These are phyloP conservation scores for Eutrema japonicum DNA, from an alignment of 345 rosid genomes.

Conservation along the genomic window DNA sequence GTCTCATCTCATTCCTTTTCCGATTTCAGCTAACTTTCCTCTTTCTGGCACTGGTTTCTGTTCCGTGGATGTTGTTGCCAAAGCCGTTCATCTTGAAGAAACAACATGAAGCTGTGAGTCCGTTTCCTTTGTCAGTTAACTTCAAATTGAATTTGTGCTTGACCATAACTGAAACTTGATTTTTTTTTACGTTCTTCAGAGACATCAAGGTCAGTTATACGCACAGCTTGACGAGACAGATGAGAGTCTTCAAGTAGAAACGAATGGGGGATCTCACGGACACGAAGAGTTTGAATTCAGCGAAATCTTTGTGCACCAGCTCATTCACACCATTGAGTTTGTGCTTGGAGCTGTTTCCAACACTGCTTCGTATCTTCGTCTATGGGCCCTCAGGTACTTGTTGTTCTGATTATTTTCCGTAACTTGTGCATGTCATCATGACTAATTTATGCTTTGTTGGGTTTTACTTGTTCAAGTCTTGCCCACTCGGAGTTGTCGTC, in stretches of 20 bases:
- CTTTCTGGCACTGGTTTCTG: conserved; percentile 81
- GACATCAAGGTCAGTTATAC: conserved; percentile 85
- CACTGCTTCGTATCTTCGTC: conserved; percentile 95
- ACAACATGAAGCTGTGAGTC: conserved; percentile 74
- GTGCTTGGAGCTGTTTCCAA: conserved; percentile 98
- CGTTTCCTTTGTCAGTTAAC: conserved; percentile 18
- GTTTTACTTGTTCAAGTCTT: conserved; percentile 53
- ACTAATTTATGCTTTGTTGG: conserved; percentile 11
- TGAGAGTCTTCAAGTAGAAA: conserved; percentile 71
- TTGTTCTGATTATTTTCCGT: too few relatives aligned
- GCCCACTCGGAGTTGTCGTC: conserved; percentile 93
- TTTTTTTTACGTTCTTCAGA: conserved; percentile 50
- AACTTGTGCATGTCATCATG: background rate
- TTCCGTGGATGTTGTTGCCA: conserved; percentile 97
- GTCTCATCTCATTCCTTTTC: conserved; percentile 9
- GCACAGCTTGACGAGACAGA: conserved; percentile 64
- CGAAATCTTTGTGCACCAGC: conserved; percentile 93
- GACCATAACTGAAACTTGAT: background rate
- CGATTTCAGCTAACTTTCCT: conserved; percentile 68
- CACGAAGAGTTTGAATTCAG: conserved; percentile 95
- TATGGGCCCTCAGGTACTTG: conserved; percentile 86
- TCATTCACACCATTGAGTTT: conserved; percentile 96
- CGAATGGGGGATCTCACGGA: conserved; percentile 62
- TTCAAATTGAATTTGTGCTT: conserved; percentile 11
- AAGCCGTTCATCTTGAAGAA: conserved; percentile 91